Conservation (phyloP, 352 stramenopile genomes). For the Phytophthora cajani region DNA sequence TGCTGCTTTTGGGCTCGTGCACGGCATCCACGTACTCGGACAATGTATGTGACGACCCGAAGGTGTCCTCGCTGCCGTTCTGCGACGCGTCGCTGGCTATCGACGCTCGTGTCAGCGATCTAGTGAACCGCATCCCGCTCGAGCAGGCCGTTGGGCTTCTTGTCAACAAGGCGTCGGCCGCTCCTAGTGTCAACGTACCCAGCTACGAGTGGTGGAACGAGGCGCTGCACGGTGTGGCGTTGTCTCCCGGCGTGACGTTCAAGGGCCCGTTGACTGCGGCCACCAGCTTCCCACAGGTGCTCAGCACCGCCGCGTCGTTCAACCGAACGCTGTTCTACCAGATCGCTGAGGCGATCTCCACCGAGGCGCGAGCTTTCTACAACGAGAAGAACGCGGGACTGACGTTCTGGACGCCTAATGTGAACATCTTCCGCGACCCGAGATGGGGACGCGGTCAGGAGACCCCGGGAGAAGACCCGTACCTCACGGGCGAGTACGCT, state of each 20-base stretch:
- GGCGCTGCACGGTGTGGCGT: slow-evolving; percentile 84
- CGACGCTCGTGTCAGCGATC: slow-evolving; percentile 64
- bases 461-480: slow-evolving; percentile 91
- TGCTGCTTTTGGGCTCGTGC: slow-evolving; percentile 6
- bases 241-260: slow-evolving; percentile 75
- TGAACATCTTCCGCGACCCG: slow-evolving; percentile 94
- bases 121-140: slow-evolving; percentile 71
- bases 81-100: slow-evolving; percentile 66
- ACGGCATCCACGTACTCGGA: slow-evolving; percentile 35
- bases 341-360: slow-evolving; percentile 84
- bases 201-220: slow-evolving; percentile 92
- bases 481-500: slow-evolving; percentile 87
- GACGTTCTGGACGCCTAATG: slow-evolving; percentile 93
- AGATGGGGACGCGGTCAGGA: slow-evolving; percentile 92
- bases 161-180: slow-evolving; percentile 58
- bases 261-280: slow-evolving; percentile 55
- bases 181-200: slow-evolving; percentile 48
- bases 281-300: slow-evolving; percentile 92
- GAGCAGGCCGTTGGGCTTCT: slow-evolving; percentile 76
- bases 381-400: slow-evolving; percentile 80
- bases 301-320: slow-evolving; percentile 82
- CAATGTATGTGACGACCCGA: slow-evolving; percentile 59
- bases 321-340: slow-evolving; percentile 86
- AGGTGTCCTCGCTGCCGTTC: slow-evolving; percentile 62
- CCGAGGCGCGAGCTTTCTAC: slow-evolving; percentile 83